A percentile compares a stretch with the other conserved stretches of the same genome.
Conservation (phyloP, 2,329 filamentous ascomycete species). For the Zalaria obscura region DNA sequence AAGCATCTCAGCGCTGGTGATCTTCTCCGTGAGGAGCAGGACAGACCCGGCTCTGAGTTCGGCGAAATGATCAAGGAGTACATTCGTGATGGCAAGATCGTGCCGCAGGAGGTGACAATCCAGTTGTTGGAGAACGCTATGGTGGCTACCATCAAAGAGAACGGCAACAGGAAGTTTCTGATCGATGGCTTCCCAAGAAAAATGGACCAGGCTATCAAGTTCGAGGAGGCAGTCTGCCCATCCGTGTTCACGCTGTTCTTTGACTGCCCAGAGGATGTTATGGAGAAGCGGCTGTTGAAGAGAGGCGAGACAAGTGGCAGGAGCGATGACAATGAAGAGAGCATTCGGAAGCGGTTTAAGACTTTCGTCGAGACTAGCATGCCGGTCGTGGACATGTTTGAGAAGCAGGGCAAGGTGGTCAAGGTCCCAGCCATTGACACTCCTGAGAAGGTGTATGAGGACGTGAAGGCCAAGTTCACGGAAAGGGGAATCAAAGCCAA, state of each 20-base stretch:
- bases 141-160: conserved; percentile 48
- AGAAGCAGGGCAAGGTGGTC: conserved; percentile 62
- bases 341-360: conserved; percentile 90
- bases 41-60: conserved; percentile 73
- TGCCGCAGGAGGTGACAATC: conserved; percentile 97
- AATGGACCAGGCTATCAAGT: conserved; percentile 90
- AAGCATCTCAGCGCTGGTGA: conserved; percentile 88
- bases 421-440: conserved; percentile 58
- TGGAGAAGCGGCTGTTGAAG: conserved; percentile 73
- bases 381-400: conserved; percentile 85
- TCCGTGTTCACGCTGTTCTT: conserved; percentile 84
- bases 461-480: conserved; percentile 35
- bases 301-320: conserved; percentile 86
- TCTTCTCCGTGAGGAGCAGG: conserved; percentile 83
- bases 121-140: conserved; percentile 90
- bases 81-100: conserved; percentile 89
- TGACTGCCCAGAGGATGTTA: conserved; percentile 79
- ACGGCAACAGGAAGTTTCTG: conserved; percentile 55
- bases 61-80: conserved; percentile 84
- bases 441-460: conserved; percentile 50
- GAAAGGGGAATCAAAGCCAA: conserved; percentile 22
- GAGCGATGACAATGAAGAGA: conserved; percentile 86
- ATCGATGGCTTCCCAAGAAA: conserved; percentile 84
- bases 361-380: conserved; percentile 93
- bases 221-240: conserved; percentile 77